Evolutionary conservation across 768 basidiomycete species (phyloP).

Genomic region (Myochromella boudieri): DNA sequence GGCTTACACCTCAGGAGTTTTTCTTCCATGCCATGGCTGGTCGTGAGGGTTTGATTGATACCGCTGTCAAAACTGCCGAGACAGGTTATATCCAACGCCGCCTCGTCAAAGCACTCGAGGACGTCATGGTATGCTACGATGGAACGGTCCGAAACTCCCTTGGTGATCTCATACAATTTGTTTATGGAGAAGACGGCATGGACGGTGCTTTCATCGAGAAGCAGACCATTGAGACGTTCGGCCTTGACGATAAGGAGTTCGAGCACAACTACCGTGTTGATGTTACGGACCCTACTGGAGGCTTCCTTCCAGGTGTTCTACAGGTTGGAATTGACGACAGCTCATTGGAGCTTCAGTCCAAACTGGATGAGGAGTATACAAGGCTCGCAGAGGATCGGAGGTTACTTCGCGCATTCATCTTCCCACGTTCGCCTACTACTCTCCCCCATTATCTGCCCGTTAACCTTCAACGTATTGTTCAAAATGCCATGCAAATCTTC

Average conservation of each 20-base stretch:
- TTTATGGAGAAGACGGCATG: conserved; percentile 99
- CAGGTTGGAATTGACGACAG: conserved; percentile 88
- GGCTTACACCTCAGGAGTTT: conserved; percentile 96
- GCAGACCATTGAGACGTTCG: conserved; percentile 90
- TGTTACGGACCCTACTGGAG: conserved; percentile 78
- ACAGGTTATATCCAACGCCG: conserved; percentile 99
- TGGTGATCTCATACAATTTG: conserved; percentile 93
- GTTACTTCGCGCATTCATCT: conserved; percentile 78
- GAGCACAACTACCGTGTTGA: conserved; percentile 95
- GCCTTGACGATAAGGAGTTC: conserved; percentile 78
- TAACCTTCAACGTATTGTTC: conserved; percentile 92
- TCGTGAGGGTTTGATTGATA: conserved; percentile 98
- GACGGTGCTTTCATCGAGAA: conserved; percentile 97
- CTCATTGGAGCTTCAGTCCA: conserved; percentile 78
- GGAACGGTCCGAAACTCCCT: conserved; percentile 97
- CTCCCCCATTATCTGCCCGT: conserved; percentile 88
- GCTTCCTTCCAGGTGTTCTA: conserved; percentile 76
- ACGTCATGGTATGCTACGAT: conserved; percentile 96
- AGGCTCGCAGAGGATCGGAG: conserved; percentile 74
- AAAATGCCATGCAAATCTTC: conserved; percentile 96
- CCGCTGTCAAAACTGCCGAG: conserved; percentile 99
- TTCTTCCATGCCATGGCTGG: conserved; percentile 99
- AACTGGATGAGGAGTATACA: conserved; percentile 71
- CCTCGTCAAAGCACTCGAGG: conserved; percentile 96
- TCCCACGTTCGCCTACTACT: conserved; percentile 70